Evolutionary conservation across 306 rosid genomes (phyloP), one percentile per base, ranked within the genome.

Genomic region (Acacia confusa): DNA sequence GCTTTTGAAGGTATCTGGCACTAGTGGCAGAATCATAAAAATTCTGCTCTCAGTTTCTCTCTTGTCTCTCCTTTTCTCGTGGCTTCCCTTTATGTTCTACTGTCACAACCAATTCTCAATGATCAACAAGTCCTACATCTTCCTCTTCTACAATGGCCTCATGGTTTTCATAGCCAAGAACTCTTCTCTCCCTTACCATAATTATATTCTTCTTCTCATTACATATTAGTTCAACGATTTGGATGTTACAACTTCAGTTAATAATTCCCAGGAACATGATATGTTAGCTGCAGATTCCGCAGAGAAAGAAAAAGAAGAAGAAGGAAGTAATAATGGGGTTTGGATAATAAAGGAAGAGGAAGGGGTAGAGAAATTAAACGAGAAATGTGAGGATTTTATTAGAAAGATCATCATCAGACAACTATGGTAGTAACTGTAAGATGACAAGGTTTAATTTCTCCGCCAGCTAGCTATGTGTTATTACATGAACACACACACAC

Each of bases 351-450:
- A 66, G 34, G 85, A 78, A 36, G 83, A 60, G 14, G 84, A 70
- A 13, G 88, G 85, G 7, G 70, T 81, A 45, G 96, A 94, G 64
- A 97, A 94, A 80, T 85, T 94, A 27, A 91, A 94, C 82, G 83
- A 81, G 88, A 91, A 82, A 81, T 92, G 92, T 84, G 98, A 94
- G 13, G 97, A 92, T 34, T 94, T 94, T 48, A 94, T 94, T 2
- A 88, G 85, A 73, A 92, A 60, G 83, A 80, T 89, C 30, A 57
- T 22, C 28, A 78, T 64, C 30, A 78, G 55, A 72, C 55, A 69
- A 9, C 81, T 12, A 7, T 75, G 14, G 82, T 71, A 32, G 82
- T 71, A 32, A 73, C 45, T 30, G 77, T 81, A 19, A 66, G 58
- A n/a, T 61, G 34, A 61, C 19, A 34, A 60, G 66, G 15, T 58